Base-by-base conservation (phyloP, 2,329 filamentous ascomycete species). In the Parastagonospora avenae region DNA sequence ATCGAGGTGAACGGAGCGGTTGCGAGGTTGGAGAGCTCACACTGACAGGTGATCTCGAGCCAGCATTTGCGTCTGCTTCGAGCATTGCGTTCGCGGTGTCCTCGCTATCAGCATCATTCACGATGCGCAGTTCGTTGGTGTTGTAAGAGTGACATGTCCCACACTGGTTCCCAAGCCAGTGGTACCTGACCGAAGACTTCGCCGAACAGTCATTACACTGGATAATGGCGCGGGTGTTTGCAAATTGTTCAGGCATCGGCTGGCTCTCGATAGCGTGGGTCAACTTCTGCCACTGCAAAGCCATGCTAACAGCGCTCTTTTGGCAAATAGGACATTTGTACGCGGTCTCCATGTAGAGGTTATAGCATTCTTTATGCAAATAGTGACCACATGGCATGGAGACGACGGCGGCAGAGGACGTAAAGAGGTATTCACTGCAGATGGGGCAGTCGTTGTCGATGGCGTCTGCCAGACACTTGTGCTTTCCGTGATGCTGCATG, bases 251-350 rank as follows among this genome's bases (percentile, higher is more conserved):
- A 1, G 94, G 94, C 92, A 99, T 97, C 1, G 94, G 94, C 70
- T 99, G 94, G 38, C 83, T 82, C 58, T 89, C 83, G 53, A 99
- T 96, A 42, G 91, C 88, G 45, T 92, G 85, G 66, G 97, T 93
- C 30, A 97, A 77, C 62, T 94, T 94, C 42, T 91, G 87, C 77
- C 97, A 99, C 63, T 95, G 90, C 32, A 90, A 85, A 68, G 97
- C 93, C 93, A 99, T 99, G 69, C 97, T 97, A 60, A 91, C 85
- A n/a, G 96, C 88, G 58, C 90, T 96, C 74, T 94, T 96, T 77
- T 89, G 96, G 81, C 94, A 99, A 42, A 97, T 92, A 0, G 93
- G 94, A 66, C 94, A 99, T 68, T 93, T 95, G 78, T 97, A 99
- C 5, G 92, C 95, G 3, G 86, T 87, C 64, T 88, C 87, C 80